A percentile compares a stretch with the other conserved stretches of the same genome.
phyloP scores from a whole-genome alignment of 2,329 filamentous ascomycete genomes.

The Tolypocladium capitatum region DNA sequence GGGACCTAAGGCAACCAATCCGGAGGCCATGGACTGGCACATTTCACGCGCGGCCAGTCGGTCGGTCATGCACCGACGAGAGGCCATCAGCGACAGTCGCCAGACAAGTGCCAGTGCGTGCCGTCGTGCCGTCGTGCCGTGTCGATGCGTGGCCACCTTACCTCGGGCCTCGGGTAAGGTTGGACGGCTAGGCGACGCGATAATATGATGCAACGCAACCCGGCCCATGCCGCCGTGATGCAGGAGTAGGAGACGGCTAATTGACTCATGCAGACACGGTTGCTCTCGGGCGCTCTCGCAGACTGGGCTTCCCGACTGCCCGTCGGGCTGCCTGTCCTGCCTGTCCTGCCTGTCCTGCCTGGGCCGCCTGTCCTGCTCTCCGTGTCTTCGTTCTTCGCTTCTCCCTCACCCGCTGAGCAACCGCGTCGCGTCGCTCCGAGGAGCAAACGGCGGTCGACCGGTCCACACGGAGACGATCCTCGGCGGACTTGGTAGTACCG shows the following conservation, averaged over 20 bases:
- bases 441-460: neutral
- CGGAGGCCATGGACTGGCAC: too few relatives aligned
- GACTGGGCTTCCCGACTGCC: neutral
- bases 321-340: conserved; percentile 2
- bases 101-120: too few relatives aligned
- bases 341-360: neutral
- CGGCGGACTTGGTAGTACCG: too few relatives aligned
- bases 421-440: neutral
- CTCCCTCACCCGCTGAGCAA: neutral
- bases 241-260: neutral
- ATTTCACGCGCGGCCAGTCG: neutral
- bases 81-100: neutral
- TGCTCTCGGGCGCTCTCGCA: neutral
- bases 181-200: neutral
- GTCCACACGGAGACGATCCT: too few relatives aligned
- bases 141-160: neutral
- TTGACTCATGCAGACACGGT: neutral
- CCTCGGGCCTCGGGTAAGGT: neutral
- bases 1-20: too few relatives aligned
- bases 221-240: neutral
- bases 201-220: neutral
- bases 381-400: neutral
- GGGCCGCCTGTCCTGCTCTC: neutral
- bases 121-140: too few relatives aligned
- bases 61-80: neutral